Evolutionary conservation across 345 rosid genomes (phyloP).

Genomic region (Eucalyptus rudis): DNA sequence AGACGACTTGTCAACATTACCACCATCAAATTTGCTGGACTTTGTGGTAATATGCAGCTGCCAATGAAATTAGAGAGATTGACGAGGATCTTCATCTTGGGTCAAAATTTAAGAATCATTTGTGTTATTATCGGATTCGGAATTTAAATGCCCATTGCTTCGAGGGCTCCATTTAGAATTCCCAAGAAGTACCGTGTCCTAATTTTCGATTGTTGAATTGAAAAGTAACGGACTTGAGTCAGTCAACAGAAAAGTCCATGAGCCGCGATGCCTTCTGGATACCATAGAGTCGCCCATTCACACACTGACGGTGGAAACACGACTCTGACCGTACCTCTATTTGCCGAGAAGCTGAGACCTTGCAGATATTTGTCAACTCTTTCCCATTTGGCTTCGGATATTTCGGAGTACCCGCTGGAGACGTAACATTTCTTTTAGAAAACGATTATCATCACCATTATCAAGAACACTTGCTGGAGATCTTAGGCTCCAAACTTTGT

Average conservation of each 20-base stretch:
- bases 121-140: too few species aligned
- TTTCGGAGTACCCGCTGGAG: accelerated
- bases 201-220: background rate
- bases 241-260: too few species aligned
- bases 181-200: background rate
- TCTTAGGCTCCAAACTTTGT: too few species aligned
- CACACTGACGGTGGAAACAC: too few species aligned
- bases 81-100: accelerated
- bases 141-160: background rate
- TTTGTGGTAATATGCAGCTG: background rate
- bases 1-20: background rate
- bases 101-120: too few species aligned
- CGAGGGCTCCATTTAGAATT: background rate
- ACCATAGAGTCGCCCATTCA: too few species aligned
- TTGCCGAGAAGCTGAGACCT: too few species aligned
- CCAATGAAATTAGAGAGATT: background rate
- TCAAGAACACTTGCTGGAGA: too few species aligned
- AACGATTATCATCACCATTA: too few species aligned
- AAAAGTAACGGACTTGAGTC: background rate
- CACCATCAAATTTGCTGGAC: background rate
- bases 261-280: too few species aligned
- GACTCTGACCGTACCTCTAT: too few species aligned
- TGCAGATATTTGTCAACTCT: too few species aligned
- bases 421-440: background rate
- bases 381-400: background rate